Evolutionary conservation across 1,284 basidiomycete genomes (phyloP).

Genomic region (Amylostereum areolatum): DNA sequence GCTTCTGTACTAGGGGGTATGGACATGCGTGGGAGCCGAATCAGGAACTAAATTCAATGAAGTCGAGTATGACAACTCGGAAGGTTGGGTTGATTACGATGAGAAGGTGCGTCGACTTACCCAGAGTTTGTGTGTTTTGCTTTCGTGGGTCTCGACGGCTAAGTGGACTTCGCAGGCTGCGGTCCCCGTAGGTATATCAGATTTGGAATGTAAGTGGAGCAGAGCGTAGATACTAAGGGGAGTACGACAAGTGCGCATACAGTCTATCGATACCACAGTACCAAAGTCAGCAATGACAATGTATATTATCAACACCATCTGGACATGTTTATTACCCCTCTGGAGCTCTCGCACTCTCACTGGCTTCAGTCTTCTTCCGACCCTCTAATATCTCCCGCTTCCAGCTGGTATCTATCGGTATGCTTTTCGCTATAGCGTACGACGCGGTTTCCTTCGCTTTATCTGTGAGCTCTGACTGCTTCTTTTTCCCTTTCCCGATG

Average conservation of each 20-base stretch:
- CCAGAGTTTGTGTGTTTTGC: background rate
- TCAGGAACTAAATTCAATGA: constrained; percentile 54
- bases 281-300: no score
- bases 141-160: background rate
- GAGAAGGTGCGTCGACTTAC: constrained; percentile 51
- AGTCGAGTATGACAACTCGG: constrained; percentile 54
- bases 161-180: constrained; percentile 39
- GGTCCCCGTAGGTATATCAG: constrained; percentile 59
- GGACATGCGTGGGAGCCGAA: constrained; percentile 61
- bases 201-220: constrained; percentile 56
- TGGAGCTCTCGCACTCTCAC: background rate
- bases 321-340: no score
- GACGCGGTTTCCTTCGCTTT: constrained; percentile 22
- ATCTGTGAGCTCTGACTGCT: constrained; percentile 22
- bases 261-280: background rate
- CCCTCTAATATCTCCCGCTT: constrained; percentile 17
- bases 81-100: constrained; percentile 75
- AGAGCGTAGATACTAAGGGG: constrained; percentile 40
- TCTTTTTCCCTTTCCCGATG: constrained; percentile 38
- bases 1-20: constrained; percentile 43
- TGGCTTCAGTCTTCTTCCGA: constrained; percentile 7
- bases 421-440: background rate
- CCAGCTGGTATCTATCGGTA: constrained; percentile 3
- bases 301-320: no score
- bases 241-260: background rate